A percentile compares a stretch with the other conserved stretches of the same genome.
Conservation (phyloP, 208 protist genomes). For the Trypanosoma rangeli region DNA sequence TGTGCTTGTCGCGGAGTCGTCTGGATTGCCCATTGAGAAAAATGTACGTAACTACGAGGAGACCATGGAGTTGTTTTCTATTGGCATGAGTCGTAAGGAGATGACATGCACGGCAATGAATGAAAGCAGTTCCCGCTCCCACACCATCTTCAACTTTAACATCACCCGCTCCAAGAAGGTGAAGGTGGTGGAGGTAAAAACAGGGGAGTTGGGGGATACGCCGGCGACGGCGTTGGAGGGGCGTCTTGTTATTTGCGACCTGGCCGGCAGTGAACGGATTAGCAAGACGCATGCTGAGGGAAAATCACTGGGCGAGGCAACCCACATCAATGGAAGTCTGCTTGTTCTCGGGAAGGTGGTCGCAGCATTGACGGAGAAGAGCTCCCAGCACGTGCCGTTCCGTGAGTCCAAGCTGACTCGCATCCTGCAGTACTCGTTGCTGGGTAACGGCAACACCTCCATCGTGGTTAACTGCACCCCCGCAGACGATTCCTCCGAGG, state of each 20-base stretch:
- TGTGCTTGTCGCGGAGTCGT: conserved; percentile 65
- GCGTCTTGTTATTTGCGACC: conserved; percentile 95
- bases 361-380: conserved; percentile 75
- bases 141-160: conserved; percentile 93
- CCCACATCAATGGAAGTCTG: conserved; percentile 96
- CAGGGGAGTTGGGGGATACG: conserved; percentile 16
- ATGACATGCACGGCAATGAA: conserved; percentile 94
- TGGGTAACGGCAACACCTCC: conserved; percentile 91
- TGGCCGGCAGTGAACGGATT: conserved; percentile 96
- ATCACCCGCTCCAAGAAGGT: conserved; percentile 73
- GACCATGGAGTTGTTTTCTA: conserved; percentile 76
- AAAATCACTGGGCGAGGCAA: conserved; percentile 92
- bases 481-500: conserved; percentile 80
- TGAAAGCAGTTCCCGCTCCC: conserved; percentile 81
- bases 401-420: conserved; percentile 94
- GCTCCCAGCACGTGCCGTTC: conserved; percentile 83
- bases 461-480: conserved; percentile 91
- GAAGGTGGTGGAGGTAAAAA: conserved; percentile 31
- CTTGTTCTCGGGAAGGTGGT: conserved; percentile 92
- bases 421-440: conserved; percentile 91
- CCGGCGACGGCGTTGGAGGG: conserved; percentile 66
- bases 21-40: conserved; percentile 59
- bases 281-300: conserved; percentile 92
- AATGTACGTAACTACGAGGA: conserved; percentile 63
- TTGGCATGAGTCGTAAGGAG: conserved; percentile 81